Base-by-base conservation (phyloP, 371 early-diverging fungal genomes). In the Mortierella sp. region DNA sequence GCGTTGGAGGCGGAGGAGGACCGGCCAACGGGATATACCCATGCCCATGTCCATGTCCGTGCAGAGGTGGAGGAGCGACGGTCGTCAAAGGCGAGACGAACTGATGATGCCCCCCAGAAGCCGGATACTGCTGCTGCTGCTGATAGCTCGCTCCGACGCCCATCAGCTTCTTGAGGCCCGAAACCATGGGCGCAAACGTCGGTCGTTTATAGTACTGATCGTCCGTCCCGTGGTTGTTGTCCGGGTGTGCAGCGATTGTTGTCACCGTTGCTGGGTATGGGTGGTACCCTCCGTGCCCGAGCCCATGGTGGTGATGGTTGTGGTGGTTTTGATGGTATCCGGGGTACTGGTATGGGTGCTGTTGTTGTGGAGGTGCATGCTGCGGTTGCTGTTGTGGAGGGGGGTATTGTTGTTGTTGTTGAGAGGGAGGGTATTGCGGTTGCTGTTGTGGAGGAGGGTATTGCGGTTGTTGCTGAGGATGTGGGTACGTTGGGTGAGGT, bases 341-440 rank as follows among this genome's bases (percentile, higher is more conserved):
- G n/a, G n/a, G 58, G 8, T 31, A 37, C 24, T 50, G 50, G 50
- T 50, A 50, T 2, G 50, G 50, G 22, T 50, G 22, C 16, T 58
- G 29, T 31, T 26, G 34, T 7, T 34, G 31, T 8, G 29, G 58
- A 19, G 19, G 67, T n/a, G n/a, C n/a, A n/a, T n/a, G n/a, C 2
- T 43, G 67, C 6, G 19, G 41, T 8, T 40, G 58, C 8, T 24
- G 68, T 22, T 69, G 70, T 24, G 10, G 39, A n/a, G n/a, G n/a
- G n/a, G n/a, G n/a, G n/a, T n/a, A n/a, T 41, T 50, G 55, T 39
- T 55, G 58, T 43, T 70, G 70, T 6, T 61, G 45, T 14, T 61
- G 34, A 14, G 9, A 26, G 2, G 29, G 53, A 37, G 16, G 73
- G 58, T 45, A 48, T 9, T 63, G 63, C 39, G 41, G 72, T 10